phyloP scores from a whole-genome alignment of 768 basidiomycete species.

The Suillus placidus region DNA sequence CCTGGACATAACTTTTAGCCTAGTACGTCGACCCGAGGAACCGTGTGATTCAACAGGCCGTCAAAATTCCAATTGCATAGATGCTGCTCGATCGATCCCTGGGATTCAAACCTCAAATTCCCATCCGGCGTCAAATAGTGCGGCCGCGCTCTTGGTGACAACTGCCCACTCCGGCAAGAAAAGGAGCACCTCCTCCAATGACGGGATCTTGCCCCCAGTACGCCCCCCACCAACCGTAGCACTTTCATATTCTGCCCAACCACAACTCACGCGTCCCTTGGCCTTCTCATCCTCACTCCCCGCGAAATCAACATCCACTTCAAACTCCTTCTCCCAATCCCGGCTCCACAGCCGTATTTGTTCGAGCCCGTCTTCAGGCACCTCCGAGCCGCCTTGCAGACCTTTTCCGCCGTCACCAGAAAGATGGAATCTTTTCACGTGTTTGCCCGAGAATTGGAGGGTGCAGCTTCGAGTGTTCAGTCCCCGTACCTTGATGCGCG shows the following conservation, averaged over 20 bases:
- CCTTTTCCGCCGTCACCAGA: conserved; percentile 36
- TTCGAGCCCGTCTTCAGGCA: conserved; percentile 38
- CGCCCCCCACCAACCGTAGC: conserved; percentile 49
- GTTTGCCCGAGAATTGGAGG: conserved; percentile 54
- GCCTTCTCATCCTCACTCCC: conserved; percentile 20
- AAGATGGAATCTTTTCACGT: conserved; percentile 47
- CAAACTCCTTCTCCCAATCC: conserved; percentile 55
- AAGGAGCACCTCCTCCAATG: conserved; percentile 63
- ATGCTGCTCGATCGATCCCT: neutral
- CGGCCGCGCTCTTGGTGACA: conserved; percentile 57
- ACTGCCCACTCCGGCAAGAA: conserved; percentile 72
- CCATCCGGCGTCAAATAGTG: conserved; percentile 55
- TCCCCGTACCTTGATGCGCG: conserved; percentile 54
- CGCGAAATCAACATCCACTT: conserved; percentile 56
- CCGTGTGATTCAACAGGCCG: neutral
- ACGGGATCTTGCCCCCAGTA: conserved; percentile 56
- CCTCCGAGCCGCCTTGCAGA: conserved; percentile 46
- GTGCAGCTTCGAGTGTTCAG: conserved; percentile 66
- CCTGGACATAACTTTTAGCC: neutral
- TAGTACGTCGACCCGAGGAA: neutral
- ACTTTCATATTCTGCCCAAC: conserved; percentile 71
- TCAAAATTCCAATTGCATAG: neutral
- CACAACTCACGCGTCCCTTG: conserved; percentile 56
- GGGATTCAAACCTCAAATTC: conserved; percentile 7
- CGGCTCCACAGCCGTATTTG: conserved; percentile 63